Conservation (phyloP, 2,329 filamentous ascomycete genomes). For the Aspergillus sp. region DNA sequence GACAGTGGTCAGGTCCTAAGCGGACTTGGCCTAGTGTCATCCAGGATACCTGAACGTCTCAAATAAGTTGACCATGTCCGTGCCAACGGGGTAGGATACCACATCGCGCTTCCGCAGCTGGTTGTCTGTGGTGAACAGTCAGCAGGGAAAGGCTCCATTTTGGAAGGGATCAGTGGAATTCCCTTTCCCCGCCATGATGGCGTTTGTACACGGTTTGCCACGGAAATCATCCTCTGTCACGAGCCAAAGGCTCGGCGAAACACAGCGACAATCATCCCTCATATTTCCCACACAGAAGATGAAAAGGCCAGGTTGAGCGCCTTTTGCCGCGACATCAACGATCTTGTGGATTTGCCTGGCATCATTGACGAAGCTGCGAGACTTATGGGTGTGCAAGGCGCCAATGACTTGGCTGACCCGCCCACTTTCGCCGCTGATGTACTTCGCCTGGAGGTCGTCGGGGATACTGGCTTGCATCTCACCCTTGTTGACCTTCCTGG, state of each 20-base stretch:
- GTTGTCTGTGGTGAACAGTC: constrained; percentile 60
- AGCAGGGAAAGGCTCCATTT: constrained; percentile 53
- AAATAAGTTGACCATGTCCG: constrained; percentile 51
- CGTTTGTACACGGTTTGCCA: constrained; percentile 56
- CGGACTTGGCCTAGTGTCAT: constrained; percentile 6
- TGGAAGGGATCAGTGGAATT: constrained; percentile 56
- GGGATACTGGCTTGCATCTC: constrained; percentile 49
- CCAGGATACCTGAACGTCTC: constrained; percentile 23
- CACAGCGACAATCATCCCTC: constrained; percentile 8
- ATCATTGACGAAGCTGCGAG: constrained; percentile 9
- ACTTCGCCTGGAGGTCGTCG: constrained; percentile 52
- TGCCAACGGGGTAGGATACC: constrained; percentile 45
- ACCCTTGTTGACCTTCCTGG: constrained; percentile 58
- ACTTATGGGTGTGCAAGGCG: constrained; percentile 6
- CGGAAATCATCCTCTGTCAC: constrained; percentile 48
- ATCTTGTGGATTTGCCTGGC: constrained; percentile 7
- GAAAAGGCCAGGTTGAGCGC: constrained; percentile 4
- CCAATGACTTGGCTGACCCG: constrained; percentile 3
- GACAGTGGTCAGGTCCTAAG: constrained; percentile 1
- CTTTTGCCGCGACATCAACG: constrained; percentile 5
- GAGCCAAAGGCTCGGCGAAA: not conserved
- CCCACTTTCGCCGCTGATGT: constrained; percentile 44
- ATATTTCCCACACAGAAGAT: constrained; percentile 6
- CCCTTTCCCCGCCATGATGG: constrained; percentile 55
- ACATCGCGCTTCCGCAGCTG: constrained; percentile 52